Conservation (phyloP, 306 rosid genomes). For the Boehmeria nivea region DNA sequence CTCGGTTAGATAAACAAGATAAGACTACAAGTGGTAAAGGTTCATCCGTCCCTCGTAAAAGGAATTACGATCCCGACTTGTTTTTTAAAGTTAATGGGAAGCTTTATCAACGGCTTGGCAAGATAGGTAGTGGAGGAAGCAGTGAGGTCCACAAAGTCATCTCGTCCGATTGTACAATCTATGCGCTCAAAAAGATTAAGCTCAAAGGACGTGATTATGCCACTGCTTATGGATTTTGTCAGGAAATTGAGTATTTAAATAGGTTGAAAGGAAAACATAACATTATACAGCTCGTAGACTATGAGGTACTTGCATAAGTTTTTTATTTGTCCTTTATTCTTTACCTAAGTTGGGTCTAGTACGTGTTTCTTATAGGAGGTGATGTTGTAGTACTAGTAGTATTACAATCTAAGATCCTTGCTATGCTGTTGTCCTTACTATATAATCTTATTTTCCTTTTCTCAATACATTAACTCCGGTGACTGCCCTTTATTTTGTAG, state of each 20-base stretch:
- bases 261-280: slow-evolving; percentile 79
- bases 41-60: slow-evolving; percentile 53
- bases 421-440: slow-evolving; percentile 3
- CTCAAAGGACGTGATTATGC: slow-evolving; percentile 94
- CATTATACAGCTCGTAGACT: slow-evolving; percentile 87
- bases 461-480: not conserved
- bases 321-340: not conserved
- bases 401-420: not conserved
- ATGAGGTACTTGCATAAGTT: slow-evolving; percentile 54
- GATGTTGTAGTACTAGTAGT: too few species aligned
- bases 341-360: not conserved
- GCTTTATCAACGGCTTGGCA: slow-evolving; percentile 97
- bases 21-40: slow-evolving; percentile 52
- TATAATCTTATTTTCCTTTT: not conserved
- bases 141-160: slow-evolving; percentile 99
- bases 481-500: slow-evolving; percentile 30
- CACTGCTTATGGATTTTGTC: slow-evolving; percentile 96
- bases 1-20: slow-evolving; percentile 56
- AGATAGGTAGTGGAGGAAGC: slow-evolving; percentile 99
- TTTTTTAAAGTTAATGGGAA: slow-evolving; percentile 91
- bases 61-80: slow-evolving; percentile 77
- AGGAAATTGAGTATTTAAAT: slow-evolving; percentile 89
- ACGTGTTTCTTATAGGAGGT: too few species aligned
- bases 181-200: slow-evolving; percentile 85
- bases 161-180: slow-evolving; percentile 85